Percentiles rank a stretch among this genome's conserved stretches.
Evolutionary conservation across 2,329 filamentous ascomycete genomes (phyloP).

Genomic region (Pseudopyricularia javanii): DNA sequence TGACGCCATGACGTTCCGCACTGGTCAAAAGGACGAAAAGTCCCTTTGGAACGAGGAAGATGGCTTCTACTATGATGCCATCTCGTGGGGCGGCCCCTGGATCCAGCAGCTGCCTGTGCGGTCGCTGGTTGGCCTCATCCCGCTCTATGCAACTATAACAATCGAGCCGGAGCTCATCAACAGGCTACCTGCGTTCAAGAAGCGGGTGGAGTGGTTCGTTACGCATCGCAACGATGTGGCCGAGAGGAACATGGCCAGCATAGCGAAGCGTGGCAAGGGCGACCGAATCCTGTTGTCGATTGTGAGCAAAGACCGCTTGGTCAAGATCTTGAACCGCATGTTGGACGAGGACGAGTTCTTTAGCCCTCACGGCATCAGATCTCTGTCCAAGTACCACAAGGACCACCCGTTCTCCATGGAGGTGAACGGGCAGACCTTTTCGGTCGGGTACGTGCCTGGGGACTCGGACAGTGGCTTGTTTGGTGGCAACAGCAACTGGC

Average conservation of each 20-base stretch:
- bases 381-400: conserved; percentile 83
- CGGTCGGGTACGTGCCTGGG: conserved; percentile 82
- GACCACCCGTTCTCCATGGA: conserved; percentile 89
- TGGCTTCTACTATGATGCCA: conserved; percentile 97
- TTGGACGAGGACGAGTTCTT: conserved; percentile 90
- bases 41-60: conserved; percentile 95
- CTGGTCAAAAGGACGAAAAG: conserved; percentile 56
- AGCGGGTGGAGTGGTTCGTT: conserved; percentile 87
- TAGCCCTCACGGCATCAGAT: conserved; percentile 80
- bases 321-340: conserved; percentile 83
- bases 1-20: conserved; percentile 86
- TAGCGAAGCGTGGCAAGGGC: conserved; percentile 80
- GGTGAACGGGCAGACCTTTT: conserved; percentile 82
- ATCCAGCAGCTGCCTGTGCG: conserved; percentile 85
- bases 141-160: conserved; percentile 82
- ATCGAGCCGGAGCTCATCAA: conserved; percentile 90
- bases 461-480: conserved; percentile 93
- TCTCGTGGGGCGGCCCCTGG: conserved; percentile 90
- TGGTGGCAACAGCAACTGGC: conserved; percentile 96
- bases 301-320: conserved; percentile 84
- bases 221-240: conserved; percentile 76
- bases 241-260: conserved; percentile 88
- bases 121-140: conserved; percentile 86
- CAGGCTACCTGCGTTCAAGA: conserved; percentile 85
- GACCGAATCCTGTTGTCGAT: conserved; percentile 79